These are phyloP conservation scores for Mimosa pudica DNA, from an alignment of 306 rosid species.

Conservation along the genomic window DNA sequence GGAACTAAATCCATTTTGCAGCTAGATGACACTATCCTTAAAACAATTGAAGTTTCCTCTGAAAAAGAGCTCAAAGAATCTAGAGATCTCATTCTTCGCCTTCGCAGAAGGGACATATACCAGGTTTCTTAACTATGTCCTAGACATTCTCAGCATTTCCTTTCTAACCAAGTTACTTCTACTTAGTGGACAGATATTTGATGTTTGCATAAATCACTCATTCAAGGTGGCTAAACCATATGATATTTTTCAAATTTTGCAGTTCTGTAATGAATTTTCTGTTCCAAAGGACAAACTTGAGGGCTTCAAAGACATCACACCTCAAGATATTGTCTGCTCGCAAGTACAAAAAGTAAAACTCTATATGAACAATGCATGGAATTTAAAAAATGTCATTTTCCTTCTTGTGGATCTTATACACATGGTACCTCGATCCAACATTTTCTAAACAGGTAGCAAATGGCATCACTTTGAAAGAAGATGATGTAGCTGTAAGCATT, in stretches of 20 bases:
- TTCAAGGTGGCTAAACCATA: not conserved
- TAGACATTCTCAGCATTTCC: not conserved
- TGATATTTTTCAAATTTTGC: slow-evolving; percentile 33
- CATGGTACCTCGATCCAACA: not conserved
- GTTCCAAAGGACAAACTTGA: slow-evolving; percentile 79
- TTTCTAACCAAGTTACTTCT: not conserved
- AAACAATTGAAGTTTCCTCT: slow-evolving; percentile 60
- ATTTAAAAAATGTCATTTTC: not conserved
- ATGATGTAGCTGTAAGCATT: slow-evolving; percentile 68
- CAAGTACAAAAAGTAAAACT: slow-evolving; percentile 50
- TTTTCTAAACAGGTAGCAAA: slow-evolving; percentile 41
- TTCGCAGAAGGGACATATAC: slow-evolving; percentile 79
- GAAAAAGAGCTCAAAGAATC: slow-evolving; percentile 66
- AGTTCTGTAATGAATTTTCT: slow-evolving; percentile 90
- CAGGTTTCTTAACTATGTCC: slow-evolving; percentile 58
- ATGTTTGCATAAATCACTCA: not conserved
- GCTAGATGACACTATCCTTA: slow-evolving; percentile 79
- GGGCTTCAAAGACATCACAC: slow-evolving; percentile 62
- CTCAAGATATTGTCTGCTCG: slow-evolving; percentile 86
- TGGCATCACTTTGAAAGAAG: slow-evolving; percentile 65
- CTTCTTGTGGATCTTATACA: too few species aligned
- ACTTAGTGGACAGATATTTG: slow-evolving; percentile 14
- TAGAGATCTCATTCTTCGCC: slow-evolving; percentile 69
- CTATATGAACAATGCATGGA: not conserved
- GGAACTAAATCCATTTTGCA: slow-evolving; percentile 37